A percentile compares a stretch with the other conserved stretches of the same genome.
Evolutionary conservation across 2,329 filamentous ascomycete genomes (phyloP).

Genomic region (Cytospora piceae): DNA sequence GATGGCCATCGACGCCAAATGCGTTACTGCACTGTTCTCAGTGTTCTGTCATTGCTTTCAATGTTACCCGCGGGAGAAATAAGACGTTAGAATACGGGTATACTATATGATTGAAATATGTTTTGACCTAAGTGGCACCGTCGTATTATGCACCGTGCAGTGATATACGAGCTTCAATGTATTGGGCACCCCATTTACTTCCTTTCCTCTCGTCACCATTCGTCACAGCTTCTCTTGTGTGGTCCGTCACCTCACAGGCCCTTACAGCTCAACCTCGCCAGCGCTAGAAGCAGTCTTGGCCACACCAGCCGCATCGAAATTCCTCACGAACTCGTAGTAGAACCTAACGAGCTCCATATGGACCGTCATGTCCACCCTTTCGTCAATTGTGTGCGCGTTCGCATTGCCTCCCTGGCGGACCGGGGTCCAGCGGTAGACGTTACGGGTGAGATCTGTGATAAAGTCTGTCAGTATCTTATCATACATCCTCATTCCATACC

Average conservation of each 20-base stretch:
- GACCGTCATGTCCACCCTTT: constrained; percentile 43
- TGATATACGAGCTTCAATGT: neutral
- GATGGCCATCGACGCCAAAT: no score
- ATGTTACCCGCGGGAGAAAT: no score
- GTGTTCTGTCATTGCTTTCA: no score
- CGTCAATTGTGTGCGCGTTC: constrained; percentile 45
- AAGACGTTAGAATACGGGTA: no score
- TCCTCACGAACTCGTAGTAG: constrained; percentile 44
- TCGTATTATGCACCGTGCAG: neutral
- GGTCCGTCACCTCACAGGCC: neutral
- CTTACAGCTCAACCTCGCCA: constrained; percentile 17
- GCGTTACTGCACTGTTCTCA: no score
- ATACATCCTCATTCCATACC: neutral
- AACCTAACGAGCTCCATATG: constrained; percentile 45
- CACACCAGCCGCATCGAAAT: constrained; percentile 40
- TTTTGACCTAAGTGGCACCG: no score
- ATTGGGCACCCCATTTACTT: neutral
- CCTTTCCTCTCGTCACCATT: neutral
- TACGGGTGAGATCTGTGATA: constrained; percentile 38
- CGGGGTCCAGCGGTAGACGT: constrained; percentile 47
- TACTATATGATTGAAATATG: neutral
- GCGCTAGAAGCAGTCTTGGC: neutral
- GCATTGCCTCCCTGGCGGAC: constrained; percentile 39
- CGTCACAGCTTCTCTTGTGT: neutral
- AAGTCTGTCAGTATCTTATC: constrained; percentile 22